Conservation (phyloP, 1,284 basidiomycete genomes). For the Ceratobasidium sp. region DNA sequence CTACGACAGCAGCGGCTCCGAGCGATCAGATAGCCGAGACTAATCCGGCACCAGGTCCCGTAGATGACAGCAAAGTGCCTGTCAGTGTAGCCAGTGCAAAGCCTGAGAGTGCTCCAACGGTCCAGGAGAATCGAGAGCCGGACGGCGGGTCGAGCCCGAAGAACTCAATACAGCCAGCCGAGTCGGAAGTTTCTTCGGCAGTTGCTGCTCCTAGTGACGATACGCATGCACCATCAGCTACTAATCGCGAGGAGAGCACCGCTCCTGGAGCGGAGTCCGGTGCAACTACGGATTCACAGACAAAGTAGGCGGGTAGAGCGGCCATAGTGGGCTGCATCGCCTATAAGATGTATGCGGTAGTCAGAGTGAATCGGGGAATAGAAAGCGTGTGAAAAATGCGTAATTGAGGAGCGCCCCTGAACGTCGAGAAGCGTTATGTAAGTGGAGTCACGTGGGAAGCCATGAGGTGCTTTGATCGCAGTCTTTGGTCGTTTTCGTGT, state of each 20-base stretch:
- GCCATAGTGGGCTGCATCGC: background rate
- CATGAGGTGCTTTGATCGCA: slow-evolving; percentile 34
- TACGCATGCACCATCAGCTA: slow-evolving; percentile 27
- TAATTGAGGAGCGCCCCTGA: slow-evolving; percentile 15
- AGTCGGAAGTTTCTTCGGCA: slow-evolving; percentile 14
- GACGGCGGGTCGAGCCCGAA: slow-evolving; percentile 5
- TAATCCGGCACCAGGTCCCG: background rate
- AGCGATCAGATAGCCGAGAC: background rate
- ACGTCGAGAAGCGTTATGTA: background rate
- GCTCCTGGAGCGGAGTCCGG: background rate
- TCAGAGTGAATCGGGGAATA: background rate
- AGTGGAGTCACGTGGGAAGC: slow-evolving; percentile 1
- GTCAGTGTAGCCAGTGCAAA: background rate
- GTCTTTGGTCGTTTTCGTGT: slow-evolving; percentile 33
- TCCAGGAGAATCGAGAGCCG: slow-evolving; percentile 13
- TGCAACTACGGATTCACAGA: background rate
- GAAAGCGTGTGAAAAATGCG: background rate
- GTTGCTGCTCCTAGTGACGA: slow-evolving; percentile 15
- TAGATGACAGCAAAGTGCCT: background rate
- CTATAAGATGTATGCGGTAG: background rate
- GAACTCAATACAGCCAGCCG: background rate
- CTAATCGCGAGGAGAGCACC: slow-evolving; percentile 8
- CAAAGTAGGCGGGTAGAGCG: background rate
- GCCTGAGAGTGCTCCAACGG: background rate
- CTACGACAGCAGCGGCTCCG: slow-evolving; percentile 1